Evolutionary conservation across 768 basidiomycete genomes (phyloP), one percentile per base, ranked within the genome.

Genomic region (Gloeopeniophorella convolvens): DNA sequence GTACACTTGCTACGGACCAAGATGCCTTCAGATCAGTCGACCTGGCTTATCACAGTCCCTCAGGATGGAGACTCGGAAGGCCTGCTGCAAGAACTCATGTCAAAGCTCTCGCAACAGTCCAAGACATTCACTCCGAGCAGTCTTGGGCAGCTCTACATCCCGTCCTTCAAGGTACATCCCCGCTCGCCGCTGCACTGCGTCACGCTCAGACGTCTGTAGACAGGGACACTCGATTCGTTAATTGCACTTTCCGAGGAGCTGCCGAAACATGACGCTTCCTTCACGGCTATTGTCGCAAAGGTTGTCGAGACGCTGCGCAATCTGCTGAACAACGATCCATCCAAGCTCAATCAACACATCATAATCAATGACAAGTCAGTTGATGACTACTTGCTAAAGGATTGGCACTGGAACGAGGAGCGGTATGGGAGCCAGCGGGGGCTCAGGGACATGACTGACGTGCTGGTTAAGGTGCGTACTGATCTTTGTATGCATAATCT

Each of bases 11-110:
- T 23, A 42, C 23, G n/a, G 46, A 57, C 45, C 43, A 45, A 45
- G 15, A 96, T 96, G 93, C 93, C 93, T 50, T 94, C 91, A 64
- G 93, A 96, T 74, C 85, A 94, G 66, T 87, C 88, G 57, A 94
- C 91, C 59, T 97, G 94, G 94, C 71, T 97, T 57, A 75, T 96
- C 54, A 75, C 92, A 35, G 80, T 89, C 3, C 94, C 94, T 11
- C 78, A 83, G 56, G 83, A 91, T 65, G 89, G 89, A 16, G 90
- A 96, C 60, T 75, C 89, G 0, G 87, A 89, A 52, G 82, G 83
- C 5, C 68, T 89, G 26, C 66, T 76, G 40, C 80, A 84, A 57
- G 85, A 88, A 55, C 62, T 90, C 15, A 60, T 72, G 9, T 65
- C 79, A 18, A 89, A 86, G 63, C 73, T 92, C 31, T 65, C 68